A percentile compares a stretch with the other conserved stretches of the same genome.
These are phyloP conservation scores for Metschnikowia henanensis DNA, from an alignment of 805 yeast species.

Conservation along the genomic window DNA sequence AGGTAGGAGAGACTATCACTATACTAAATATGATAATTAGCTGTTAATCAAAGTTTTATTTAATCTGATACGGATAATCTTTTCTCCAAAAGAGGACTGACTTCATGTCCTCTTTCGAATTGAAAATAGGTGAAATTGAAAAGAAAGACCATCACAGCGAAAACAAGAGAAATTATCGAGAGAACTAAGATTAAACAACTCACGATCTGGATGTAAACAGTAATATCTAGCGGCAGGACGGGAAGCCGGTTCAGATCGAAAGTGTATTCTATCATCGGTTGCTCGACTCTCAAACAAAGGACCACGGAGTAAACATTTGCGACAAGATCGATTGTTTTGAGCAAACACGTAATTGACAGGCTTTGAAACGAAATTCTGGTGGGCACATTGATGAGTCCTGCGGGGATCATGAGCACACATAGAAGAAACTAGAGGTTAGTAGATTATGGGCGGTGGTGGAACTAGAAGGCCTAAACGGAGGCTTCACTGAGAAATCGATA, in stretches of 20 bases:
- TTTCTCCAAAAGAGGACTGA: background rate
- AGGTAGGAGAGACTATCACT: no score
- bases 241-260: slow-evolving; percentile 16
- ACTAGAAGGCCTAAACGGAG: background rate
- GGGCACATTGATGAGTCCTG: slow-evolving; percentile 13
- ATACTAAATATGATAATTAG: no score
- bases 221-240: slow-evolving; percentile 26
- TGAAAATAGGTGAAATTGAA: slow-evolving; percentile 9
- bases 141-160: slow-evolving; percentile 14
- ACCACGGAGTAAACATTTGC: slow-evolving; percentile 20
- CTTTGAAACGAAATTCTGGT: slow-evolving; percentile 12
- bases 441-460: background rate
- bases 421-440: slow-evolving; percentile 12
- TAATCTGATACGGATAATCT: background rate
- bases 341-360: slow-evolving; percentile 18
- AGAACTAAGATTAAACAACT: slow-evolving; percentile 10
- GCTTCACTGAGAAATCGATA: no score
- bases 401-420: slow-evolving; percentile 16
- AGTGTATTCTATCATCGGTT: slow-evolving; percentile 28
- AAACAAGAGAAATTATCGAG: slow-evolving; percentile 17
- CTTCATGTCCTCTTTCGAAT: background rate
- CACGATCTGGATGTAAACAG: slow-evolving; percentile 28
- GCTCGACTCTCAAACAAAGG: slow-evolving; percentile 19
- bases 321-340: slow-evolving; percentile 23
- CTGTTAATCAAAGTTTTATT: no score